A percentile compares a stretch with the other conserved stretches of the same genome.
Conservation (phyloP, 2,329 filamentous ascomycete genomes). For the Fusarium lateritium region DNA sequence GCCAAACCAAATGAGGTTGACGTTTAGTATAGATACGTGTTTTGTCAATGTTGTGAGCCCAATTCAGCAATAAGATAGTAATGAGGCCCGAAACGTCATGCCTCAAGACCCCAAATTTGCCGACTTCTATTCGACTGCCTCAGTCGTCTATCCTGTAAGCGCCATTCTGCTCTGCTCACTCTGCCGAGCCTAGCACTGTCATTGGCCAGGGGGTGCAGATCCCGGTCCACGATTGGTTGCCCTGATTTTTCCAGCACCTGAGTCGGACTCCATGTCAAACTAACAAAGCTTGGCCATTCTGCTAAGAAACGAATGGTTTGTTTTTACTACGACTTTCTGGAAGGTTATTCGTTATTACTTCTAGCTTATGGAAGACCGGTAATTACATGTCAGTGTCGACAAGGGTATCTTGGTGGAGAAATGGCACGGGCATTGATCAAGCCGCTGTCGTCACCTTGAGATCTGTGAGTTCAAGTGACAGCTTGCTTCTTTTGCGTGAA, state of each 20-base stretch:
- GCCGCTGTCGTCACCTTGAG: constrained; percentile 27
- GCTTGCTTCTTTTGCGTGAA: not conserved
- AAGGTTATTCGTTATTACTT: constrained; percentile 13
- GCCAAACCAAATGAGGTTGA: not conserved
- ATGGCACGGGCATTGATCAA: constrained; percentile 22
- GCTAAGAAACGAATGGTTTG: not conserved
- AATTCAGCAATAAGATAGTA: constrained; percentile 5
- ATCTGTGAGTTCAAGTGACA: constrained; percentile 17
- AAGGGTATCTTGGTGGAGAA: not conserved
- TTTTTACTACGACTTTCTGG: not conserved
- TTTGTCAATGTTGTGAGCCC: constrained; percentile 6
- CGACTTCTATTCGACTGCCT: not conserved
- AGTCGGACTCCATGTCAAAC: constrained; percentile 2
- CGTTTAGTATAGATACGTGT: constrained; percentile 10
- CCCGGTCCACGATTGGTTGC: constrained; percentile 42
- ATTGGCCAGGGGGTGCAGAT: constrained; percentile 41
- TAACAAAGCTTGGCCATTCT: not conserved
- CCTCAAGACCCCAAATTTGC: constrained; percentile 13
- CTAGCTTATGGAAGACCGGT: constrained; percentile 3
- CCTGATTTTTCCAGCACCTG: constrained; percentile 37
- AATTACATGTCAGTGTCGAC: not conserved
- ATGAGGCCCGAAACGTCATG: constrained; percentile 34
- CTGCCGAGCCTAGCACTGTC: constrained; percentile 5
- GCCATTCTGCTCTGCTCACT: constrained; percentile 10
- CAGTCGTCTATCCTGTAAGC: constrained; percentile 8